phyloP scores from a whole-genome alignment of 106 monocot species.

The Acanthochlamys bracteata region DNA sequence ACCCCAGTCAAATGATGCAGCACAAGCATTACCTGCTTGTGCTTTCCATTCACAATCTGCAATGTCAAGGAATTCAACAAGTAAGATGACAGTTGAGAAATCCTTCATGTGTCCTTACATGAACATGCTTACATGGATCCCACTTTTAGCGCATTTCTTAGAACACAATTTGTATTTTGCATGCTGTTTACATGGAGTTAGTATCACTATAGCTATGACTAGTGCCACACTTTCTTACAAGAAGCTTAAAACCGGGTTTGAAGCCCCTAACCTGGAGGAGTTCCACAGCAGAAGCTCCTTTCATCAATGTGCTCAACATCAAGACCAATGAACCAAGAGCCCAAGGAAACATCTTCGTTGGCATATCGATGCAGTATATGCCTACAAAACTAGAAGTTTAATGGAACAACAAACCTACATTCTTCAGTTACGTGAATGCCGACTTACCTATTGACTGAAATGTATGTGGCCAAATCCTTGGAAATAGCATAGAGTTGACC shows the following conservation, averaged over 20 bases:
- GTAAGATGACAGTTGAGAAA: not conserved
- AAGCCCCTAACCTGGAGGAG: constrained; percentile 32
- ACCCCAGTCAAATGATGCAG: constrained; percentile 8
- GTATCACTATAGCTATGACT: not conserved
- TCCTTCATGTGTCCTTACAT: not conserved
- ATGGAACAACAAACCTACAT: not conserved
- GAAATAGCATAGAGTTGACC: constrained; percentile 65
- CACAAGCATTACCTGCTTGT: constrained; percentile 3
- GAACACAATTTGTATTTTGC: not conserved
- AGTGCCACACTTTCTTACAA: not conserved
- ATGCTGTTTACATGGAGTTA: not conserved
- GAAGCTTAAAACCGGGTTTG: not conserved
- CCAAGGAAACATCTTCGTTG: constrained; percentile 71
- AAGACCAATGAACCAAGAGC: constrained; percentile 65
- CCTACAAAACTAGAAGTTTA: constrained; percentile 13
- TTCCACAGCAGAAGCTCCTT: constrained; percentile 54
- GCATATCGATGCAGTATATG: constrained; percentile 53
- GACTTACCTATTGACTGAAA: constrained; percentile 53
- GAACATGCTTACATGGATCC: not conserved
- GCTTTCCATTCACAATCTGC: constrained; percentile 10
- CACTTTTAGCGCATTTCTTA: not conserved
- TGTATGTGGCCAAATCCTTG: constrained; percentile 57
- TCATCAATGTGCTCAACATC: constrained; percentile 66
- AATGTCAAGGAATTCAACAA: not conserved
- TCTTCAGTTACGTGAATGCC: not conserved